Base-by-base conservation (phyloP, 352 stramenopile species). In the Pythium rishiriense region DNA sequence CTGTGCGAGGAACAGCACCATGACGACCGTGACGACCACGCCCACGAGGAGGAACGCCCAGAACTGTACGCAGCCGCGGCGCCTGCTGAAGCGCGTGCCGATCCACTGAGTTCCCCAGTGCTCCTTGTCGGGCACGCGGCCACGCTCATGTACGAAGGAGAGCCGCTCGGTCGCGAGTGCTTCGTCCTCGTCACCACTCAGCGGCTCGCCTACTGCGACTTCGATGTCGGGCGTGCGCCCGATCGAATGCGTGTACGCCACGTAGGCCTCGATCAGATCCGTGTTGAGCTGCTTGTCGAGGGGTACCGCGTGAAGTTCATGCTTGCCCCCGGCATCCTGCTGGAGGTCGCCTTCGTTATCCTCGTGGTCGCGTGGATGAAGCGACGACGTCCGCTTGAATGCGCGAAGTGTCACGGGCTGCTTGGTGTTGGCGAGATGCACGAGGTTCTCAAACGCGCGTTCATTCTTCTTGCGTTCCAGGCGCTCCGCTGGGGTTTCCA, bases 251-350 rank as follows among this genome's bases (percentile, higher is more conserved):
- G 98, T 82, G 73, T 98, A 98, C 25, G 96, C 84, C 5, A 98
- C 74, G 69, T 97, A 97, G 25, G 96, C 96, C 70, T 99, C 94
- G 48, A 99, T 70, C 11, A 99, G 82, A 73, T 98, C 90, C 1
- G 76, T 90, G 70, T 98, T 98, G 26, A 91, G 86, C 71, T 87
- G 97, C 45, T 75, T 85, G 64, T 98, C 90, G 1, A 97, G 51
- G 31, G 86, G 87, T 21, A 98, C 78, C 66, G 91, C 74, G n/a
- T n/a, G n/a, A n/a, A n/a, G n/a, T n/a, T n/a, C n/a, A n/a, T n/a
- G n/a, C n/a, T n/a, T n/a, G n/a, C n/a, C n/a, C n/a, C n/a, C n/a
- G n/a, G n/a, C n/a, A n/a, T n/a, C n/a, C n/a, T n/a, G n/a, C n/a
- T n/a, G n/a, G n/a, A n/a, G 62, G 87, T 45, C 78, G 75, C 59